A percentile compares a stretch with the other conserved stretches of the same genome.
Evolutionary conservation across 2,329 filamentous ascomycete species (phyloP).

Genomic region (Pestalotiopsis fici): DNA sequence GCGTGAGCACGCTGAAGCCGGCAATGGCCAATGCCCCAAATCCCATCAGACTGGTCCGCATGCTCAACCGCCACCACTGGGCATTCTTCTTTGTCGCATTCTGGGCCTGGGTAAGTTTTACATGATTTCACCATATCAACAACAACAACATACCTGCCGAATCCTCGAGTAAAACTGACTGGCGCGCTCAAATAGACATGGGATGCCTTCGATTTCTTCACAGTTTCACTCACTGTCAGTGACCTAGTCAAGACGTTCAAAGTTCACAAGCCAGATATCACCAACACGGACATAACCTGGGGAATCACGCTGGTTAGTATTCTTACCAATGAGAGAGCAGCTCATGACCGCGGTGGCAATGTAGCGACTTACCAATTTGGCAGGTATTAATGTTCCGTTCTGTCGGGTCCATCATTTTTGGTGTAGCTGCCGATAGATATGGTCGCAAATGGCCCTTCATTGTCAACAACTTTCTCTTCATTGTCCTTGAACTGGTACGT

Average conservation of each 20-base stretch:
- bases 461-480: slow-evolving; percentile 72
- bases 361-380: not conserved
- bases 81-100: slow-evolving; percentile 57
- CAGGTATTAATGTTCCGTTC: slow-evolving; percentile 59
- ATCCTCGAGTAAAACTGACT: not conserved
- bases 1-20: slow-evolving; percentile 57
- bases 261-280: slow-evolving; percentile 55
- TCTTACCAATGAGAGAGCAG: not conserved
- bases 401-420: slow-evolving; percentile 55
- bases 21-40: slow-evolving; percentile 56
- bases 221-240: slow-evolving; percentile 60
- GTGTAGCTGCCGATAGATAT: slow-evolving; percentile 56
- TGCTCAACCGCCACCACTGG: slow-evolving; percentile 53
- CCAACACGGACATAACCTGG: slow-evolving; percentile 63
- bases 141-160: not conserved
- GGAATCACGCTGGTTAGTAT: slow-evolving; percentile 55
- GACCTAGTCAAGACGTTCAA: slow-evolving; percentile 54
- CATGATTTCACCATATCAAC: not conserved
- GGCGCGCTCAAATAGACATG: slow-evolving; percentile 43
- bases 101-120: slow-evolving; percentile 52
- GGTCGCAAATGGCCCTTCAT: slow-evolving; percentile 74
- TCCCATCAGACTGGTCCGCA: slow-evolving; percentile 48
- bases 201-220: slow-evolving; percentile 70
- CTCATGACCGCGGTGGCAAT: not conserved
- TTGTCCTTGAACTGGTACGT: slow-evolving; percentile 68